These are phyloP conservation scores for Sphaceloma murrayae DNA, from an alignment of 2,329 filamentous ascomycete species.

Conservation along the genomic window DNA sequence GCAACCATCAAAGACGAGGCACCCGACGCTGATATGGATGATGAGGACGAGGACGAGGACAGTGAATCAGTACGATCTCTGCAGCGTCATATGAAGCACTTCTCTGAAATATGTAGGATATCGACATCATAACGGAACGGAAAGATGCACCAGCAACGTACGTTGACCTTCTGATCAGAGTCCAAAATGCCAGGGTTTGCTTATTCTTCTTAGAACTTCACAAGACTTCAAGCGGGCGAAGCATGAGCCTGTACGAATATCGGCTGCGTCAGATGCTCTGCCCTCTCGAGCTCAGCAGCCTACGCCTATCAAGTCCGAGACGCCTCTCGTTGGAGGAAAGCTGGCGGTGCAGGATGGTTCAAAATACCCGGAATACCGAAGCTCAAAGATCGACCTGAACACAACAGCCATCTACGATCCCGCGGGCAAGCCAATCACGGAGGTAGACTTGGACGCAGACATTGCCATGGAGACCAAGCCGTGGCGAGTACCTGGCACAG, in stretches of 20 bases:
- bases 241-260: conserved; percentile 22
- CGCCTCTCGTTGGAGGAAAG: conserved; percentile 16
- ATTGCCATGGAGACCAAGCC: conserved; percentile 69
- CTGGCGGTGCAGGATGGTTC: conserved; percentile 36
- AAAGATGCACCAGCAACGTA: conserved; percentile 32
- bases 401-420: conserved; percentile 61
- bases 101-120: conserved; percentile 33
- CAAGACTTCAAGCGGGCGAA: conserved; percentile 21
- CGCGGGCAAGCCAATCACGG: conserved; percentile 62
- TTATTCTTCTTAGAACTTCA: conserved; percentile 18
- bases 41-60: conserved; percentile 34
- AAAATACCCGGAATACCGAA: conserved; percentile 57
- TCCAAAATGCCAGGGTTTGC: too few species aligned
- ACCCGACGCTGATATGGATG: conserved; percentile 26
- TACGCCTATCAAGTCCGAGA: conserved; percentile 22
- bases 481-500: conserved; percentile 88
- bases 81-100: neutral
- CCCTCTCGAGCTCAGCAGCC: conserved; percentile 20
- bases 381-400: conserved; percentile 77
- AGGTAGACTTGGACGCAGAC: conserved; percentile 44
- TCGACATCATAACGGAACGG: conserved; percentile 45
- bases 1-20: conserved; percentile 21
- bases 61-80: conserved; percentile 31
- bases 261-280: conserved; percentile 21
- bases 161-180: neutral